phyloP scores from a whole-genome alignment of 225 moss, liverwort and hornwort genomes.

The Pseudisothecium myosuroides region DNA sequence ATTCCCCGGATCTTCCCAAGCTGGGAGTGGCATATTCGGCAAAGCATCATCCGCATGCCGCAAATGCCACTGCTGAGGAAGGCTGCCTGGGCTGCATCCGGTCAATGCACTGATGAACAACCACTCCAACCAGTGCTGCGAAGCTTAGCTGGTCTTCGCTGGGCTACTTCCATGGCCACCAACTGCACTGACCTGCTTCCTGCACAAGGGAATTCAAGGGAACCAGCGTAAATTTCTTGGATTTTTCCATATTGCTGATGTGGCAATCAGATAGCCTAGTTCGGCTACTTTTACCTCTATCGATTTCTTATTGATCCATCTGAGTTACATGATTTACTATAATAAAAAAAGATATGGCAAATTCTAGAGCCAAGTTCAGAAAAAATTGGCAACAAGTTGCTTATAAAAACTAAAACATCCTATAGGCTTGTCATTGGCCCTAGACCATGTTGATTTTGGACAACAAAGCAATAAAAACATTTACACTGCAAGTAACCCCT shows the following conservation, averaged over 20 bases:
- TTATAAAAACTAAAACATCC: neutral
- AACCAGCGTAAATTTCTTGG: neutral
- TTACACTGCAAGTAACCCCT: neutral
- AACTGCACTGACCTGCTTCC: neutral
- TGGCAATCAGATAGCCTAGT: neutral
- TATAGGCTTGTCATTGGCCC: no score
- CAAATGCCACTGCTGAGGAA: neutral
- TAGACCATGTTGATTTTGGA: rapidly evolving
- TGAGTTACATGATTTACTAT: neutral
- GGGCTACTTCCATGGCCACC: neutral
- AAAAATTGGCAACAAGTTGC: neutral
- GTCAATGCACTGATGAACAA: neutral
- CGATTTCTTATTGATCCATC: neutral
- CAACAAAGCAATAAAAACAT: no score
- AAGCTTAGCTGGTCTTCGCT: neutral
- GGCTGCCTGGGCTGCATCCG: neutral
- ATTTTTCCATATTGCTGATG: rapidly evolving
- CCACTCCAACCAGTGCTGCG: neutral
- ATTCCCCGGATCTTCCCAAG: neutral
- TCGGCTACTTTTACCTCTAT: neutral
- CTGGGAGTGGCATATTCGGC: neutral
- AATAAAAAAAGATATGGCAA: neutral
- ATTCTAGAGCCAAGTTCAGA: rapidly evolving
- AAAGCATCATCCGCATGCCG: neutral
- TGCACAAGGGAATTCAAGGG: neutral